phyloP scores from a whole-genome alignment of 805 yeast genomes.

The Teunomyces funiuensis region DNA sequence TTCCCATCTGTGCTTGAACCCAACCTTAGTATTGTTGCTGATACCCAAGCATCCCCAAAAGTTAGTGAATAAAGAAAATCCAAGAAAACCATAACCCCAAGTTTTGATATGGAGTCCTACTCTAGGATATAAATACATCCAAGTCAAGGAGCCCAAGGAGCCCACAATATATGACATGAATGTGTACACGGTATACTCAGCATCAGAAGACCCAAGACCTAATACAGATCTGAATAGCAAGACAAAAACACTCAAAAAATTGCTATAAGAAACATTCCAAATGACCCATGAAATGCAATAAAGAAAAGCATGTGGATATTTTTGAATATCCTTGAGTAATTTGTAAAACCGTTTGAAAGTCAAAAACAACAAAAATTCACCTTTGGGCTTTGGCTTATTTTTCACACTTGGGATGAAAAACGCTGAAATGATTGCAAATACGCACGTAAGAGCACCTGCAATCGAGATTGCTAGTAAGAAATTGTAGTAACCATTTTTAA shows the following conservation, averaged over 20 bases:
- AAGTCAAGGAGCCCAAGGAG: conserved; percentile 31
- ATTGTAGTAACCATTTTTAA: conserved; percentile 27
- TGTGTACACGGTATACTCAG: conserved; percentile 39
- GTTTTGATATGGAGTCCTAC: conserved; percentile 23
- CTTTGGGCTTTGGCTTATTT: conserved; percentile 26
- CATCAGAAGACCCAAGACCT: conserved; percentile 37
- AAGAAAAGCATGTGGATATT: conserved; percentile 34
- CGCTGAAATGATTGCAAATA: conserved; percentile 23
- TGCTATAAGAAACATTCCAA: conserved; percentile 39
- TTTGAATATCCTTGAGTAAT: conserved; percentile 22
- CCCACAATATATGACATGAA: conserved; percentile 37
- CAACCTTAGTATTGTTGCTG: conserved; percentile 22
- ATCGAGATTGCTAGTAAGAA: conserved; percentile 39
- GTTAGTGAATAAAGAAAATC: conserved; percentile 30
- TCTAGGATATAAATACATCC: conserved; percentile 38
- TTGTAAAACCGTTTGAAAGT: conserved; percentile 24
- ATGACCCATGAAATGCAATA: conserved; percentile 42
- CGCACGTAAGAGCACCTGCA: conserved; percentile 37
- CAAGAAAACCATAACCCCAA: conserved; percentile 37
- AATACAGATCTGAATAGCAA: conserved; percentile 39
- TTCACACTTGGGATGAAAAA: conserved; percentile 30
- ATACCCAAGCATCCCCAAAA: conserved; percentile 43
- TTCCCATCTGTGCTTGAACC: conserved; percentile 44
- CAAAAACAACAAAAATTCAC: conserved; percentile 23
- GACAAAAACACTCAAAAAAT: conserved; percentile 35